Percentiles rank a stretch among this genome's conserved stretches.
Evolutionary conservation across 1,284 basidiomycete species (phyloP).

Genomic region (Ganoderma leucocontextum): DNA sequence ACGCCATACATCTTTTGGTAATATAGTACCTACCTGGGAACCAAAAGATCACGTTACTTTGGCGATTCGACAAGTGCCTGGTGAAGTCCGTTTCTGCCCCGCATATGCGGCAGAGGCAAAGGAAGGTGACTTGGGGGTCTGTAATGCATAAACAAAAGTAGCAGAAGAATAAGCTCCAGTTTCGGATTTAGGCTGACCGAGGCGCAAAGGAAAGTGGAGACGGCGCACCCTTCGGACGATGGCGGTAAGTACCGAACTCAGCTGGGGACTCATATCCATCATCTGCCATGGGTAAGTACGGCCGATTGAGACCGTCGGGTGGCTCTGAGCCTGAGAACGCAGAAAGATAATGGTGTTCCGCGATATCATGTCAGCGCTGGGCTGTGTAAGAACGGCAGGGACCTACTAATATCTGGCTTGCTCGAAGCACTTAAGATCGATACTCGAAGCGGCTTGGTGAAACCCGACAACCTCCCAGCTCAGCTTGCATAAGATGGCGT

Average conservation of each 20-base stretch:
- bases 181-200: too few species aligned
- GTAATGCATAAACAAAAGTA: too few species aligned
- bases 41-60: not conserved
- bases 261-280: not conserved
- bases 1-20: not conserved
- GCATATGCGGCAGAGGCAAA: too few species aligned
- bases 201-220: too few species aligned
- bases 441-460: not conserved
- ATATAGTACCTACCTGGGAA: not conserved
- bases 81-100: too few species aligned
- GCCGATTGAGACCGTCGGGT: not conserved
- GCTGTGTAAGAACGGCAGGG: not conserved
- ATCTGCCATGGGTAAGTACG: not conserved
- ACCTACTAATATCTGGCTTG: too few species aligned
- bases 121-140: too few species aligned
- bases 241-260: too few species aligned
- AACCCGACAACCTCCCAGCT: too few species aligned
- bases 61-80: not conserved
- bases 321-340: not conserved
- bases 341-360: not conserved
- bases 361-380: not conserved
- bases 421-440: not conserved
- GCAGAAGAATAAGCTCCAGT: too few species aligned
- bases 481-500: too few species aligned
- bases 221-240: too few species aligned